Percentiles rank a stretch among this genome's conserved stretches.
These are phyloP conservation scores for Saccharomycopsis guyanensis DNA, from an alignment of 805 yeast genomes.

Conservation along the genomic window DNA sequence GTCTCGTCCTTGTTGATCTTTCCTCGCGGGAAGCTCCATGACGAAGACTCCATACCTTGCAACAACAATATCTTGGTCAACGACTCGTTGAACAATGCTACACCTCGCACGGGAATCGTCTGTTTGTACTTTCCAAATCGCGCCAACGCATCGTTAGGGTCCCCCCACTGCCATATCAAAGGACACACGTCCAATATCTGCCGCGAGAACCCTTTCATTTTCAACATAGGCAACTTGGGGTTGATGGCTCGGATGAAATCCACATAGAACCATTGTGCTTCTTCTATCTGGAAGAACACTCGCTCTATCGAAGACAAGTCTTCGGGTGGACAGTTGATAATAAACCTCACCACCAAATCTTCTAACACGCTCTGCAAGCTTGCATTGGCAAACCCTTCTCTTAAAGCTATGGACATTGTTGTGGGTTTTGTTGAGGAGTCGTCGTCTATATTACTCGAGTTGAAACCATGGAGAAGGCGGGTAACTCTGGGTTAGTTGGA, in stretches of 20 bases:
- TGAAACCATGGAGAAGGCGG: too few species aligned
- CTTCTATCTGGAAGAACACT: conserved; percentile 89
- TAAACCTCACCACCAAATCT: conserved; percentile 82
- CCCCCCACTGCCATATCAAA: conserved; percentile 75
- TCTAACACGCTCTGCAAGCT: conserved; percentile 69
- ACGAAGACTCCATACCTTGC: conserved; percentile 70
- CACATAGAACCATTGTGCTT: conserved; percentile 95
- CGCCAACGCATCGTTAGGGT: conserved; percentile 64
- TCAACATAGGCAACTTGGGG: conserved; percentile 68
- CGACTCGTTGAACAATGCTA: conserved; percentile 70
- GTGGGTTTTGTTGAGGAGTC: too few species aligned
- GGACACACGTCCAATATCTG: conserved; percentile 65
- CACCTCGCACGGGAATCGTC: conserved; percentile 93
- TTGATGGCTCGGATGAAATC: conserved; percentile 72
- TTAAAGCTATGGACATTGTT: conserved; percentile 53
- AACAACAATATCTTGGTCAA: conserved; percentile 70
- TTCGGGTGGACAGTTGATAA: conserved; percentile 86
- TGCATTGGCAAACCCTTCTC: conserved; percentile 49
- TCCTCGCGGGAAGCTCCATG: conserved; percentile 97
- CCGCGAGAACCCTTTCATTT: conserved; percentile 69
- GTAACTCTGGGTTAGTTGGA: too few species aligned
- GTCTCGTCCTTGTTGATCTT: conserved; percentile 90
- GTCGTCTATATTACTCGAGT: too few species aligned
- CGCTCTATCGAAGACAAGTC: conserved; percentile 74
- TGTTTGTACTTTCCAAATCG: conserved; percentile 80